Conservation (phyloP, 1,139 yeast species). For the Groenewaldozyma auringiensis region DNA sequence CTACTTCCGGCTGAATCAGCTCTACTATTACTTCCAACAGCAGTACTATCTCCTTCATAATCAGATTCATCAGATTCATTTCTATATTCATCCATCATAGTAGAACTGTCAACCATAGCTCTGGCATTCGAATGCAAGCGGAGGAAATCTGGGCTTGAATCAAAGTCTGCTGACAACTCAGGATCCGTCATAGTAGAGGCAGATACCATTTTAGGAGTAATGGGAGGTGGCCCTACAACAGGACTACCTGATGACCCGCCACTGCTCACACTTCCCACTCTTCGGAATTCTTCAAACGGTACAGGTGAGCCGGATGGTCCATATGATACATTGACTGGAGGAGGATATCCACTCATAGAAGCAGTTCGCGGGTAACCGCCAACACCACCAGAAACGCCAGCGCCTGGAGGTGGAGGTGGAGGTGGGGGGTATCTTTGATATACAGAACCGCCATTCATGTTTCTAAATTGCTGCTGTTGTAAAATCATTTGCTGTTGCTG, state of each 20-base stretch:
- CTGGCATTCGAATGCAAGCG: constrained; percentile 2
- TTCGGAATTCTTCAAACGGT: constrained; percentile 6
- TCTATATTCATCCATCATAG: constrained; percentile 2
- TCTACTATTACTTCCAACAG: constrained; percentile 1
- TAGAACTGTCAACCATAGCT: constrained; percentile 4
- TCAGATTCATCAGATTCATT: background rate
- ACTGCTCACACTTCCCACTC: background rate
- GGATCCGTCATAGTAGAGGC: constrained; percentile 20
- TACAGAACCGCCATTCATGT: constrained; percentile 9
- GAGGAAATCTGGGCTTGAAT: constrained; percentile 6
- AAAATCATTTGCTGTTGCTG: constrained; percentile 3
- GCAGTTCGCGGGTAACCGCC: constrained; percentile 12
- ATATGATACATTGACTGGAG: constrained; percentile 3
- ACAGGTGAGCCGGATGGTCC: constrained; percentile 15
- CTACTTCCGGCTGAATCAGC: background rate
- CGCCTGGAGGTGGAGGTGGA: constrained; percentile 5
- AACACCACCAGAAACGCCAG: constrained; percentile 11
- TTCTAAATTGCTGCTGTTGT: constrained; percentile 3
- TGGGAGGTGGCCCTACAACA: background rate
- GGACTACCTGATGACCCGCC: background rate
- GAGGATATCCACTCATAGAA: constrained; percentile 13
- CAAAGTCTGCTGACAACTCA: constrained; percentile 5
- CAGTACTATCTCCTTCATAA: background rate
- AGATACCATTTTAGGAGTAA: constrained; percentile 14
- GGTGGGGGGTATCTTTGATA: constrained; percentile 8